Conservation (phyloP, 1,139 yeast genomes). For the Pichia terricola region DNA sequence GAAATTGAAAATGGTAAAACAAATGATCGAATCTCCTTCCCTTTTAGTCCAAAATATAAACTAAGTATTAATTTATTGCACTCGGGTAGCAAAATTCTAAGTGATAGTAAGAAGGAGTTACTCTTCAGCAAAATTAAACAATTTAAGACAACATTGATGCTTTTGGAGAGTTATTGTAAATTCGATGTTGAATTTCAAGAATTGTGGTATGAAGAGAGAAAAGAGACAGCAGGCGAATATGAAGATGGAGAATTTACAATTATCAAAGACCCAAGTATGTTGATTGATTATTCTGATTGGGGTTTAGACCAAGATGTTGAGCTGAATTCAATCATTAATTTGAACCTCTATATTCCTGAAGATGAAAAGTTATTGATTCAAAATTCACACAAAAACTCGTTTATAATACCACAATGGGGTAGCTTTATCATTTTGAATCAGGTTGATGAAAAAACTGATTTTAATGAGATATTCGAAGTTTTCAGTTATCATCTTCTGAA, state of each 20-base stretch:
- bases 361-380: slow-evolving; percentile 32
- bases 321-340: slow-evolving; percentile 59
- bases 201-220: slow-evolving; percentile 43
- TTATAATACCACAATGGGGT: slow-evolving; percentile 90
- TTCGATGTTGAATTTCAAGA: slow-evolving; percentile 74
- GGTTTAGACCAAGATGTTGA: slow-evolving; percentile 42
- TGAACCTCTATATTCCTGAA: slow-evolving; percentile 57
- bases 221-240: slow-evolving; percentile 6
- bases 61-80: slow-evolving; percentile 50
- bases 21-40: slow-evolving; percentile 18
- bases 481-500: slow-evolving; percentile 70
- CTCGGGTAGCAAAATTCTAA: slow-evolving; percentile 45
- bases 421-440: slow-evolving; percentile 48
- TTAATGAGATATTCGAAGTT: slow-evolving; percentile 47
- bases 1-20: slow-evolving; percentile 23
- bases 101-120: slow-evolving; percentile 7
- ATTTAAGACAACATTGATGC: slow-evolving; percentile 31
- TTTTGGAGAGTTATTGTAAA: slow-evolving; percentile 40
- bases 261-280: slow-evolving; percentile 46
- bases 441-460: slow-evolving; percentile 16
- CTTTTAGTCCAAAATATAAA: slow-evolving; percentile 18
- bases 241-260: slow-evolving; percentile 1
- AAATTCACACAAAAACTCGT: slow-evolving; percentile 51
- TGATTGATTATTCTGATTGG: slow-evolving; percentile 75
- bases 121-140: slow-evolving; percentile 21